Conservation (phyloP, 805 yeast species). For the Jamesozyma jinghongensis region DNA sequence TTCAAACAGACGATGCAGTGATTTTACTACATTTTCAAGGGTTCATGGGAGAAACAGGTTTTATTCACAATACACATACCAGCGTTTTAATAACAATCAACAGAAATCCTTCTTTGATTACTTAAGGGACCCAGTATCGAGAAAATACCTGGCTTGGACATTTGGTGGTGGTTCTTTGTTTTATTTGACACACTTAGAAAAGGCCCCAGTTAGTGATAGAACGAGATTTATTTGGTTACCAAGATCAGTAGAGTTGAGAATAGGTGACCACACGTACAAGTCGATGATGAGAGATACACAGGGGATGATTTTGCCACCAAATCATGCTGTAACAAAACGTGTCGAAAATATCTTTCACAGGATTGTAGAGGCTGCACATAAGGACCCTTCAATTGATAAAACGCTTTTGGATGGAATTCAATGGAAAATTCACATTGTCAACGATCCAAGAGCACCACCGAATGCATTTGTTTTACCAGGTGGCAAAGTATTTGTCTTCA, state of each 20-base stretch:
- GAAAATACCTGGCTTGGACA: conserved; percentile 28
- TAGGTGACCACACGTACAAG: conserved; percentile 57
- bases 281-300: conserved; percentile 50
- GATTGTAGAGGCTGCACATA: conserved; percentile 50
- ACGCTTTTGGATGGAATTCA: conserved; percentile 25
- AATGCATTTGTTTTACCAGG: conserved; percentile 95
- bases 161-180: conserved; percentile 31
- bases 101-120: conserved; percentile 7
- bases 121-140: conserved; percentile 22
- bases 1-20: too few species aligned
- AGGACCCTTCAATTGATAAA: conserved; percentile 31
- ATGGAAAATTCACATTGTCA: conserved; percentile 79
- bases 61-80: conserved; percentile 2
- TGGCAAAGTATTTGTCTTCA: conserved; percentile 88
- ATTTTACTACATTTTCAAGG: too few species aligned
- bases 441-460: conserved; percentile 67
- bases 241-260: conserved; percentile 47
- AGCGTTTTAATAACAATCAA: conserved; percentile 14
- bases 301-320: conserved; percentile 46
- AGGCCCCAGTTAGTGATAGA: conserved; percentile 76
- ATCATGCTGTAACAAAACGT: conserved; percentile 48
- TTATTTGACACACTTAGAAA: conserved; percentile 51
- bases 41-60: neutral
- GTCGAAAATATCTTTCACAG: conserved; percentile 57
- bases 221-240: conserved; percentile 65